A percentile compares a stretch with the other conserved stretches of the same genome.
phyloP scores from a whole-genome alignment of 441 rosid genomes.

The Dalechampia spathulata region DNA sequence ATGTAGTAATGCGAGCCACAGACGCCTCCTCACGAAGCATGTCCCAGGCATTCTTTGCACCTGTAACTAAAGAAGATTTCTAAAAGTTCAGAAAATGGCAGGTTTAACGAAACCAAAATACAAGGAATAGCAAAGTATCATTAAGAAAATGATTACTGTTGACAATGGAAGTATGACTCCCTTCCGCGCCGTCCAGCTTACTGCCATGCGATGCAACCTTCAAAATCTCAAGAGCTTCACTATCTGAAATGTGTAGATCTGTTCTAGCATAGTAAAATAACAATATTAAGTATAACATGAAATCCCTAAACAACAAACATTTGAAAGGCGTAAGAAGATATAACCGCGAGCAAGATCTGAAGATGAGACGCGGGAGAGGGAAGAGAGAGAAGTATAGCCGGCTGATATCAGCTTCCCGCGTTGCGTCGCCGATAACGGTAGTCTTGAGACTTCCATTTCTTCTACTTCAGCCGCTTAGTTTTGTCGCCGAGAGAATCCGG shows the following conservation, averaged over 20 bases:
- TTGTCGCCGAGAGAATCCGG: too few relatives aligned
- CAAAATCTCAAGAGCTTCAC: constrained; percentile 57
- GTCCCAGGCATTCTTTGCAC: constrained; percentile 87
- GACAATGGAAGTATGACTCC: constrained; percentile 30
- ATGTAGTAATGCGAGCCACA: constrained; percentile 65
- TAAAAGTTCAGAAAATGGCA: too few relatives aligned
- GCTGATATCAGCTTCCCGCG: constrained; percentile 68
- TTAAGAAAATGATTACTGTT: constrained; percentile 31
- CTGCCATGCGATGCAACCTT: constrained; percentile 34
- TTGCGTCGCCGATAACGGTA: constrained; percentile 62
- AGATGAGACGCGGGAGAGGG: constrained; percentile 49
- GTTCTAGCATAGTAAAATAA: constrained; percentile 1
- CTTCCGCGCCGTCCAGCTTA: constrained; percentile 14
- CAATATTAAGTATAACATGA: too few relatives aligned
- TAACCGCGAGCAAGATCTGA: constrained; percentile 60
- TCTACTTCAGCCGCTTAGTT: too few relatives aligned
- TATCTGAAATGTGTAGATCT: constrained; percentile 48
- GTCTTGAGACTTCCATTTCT: constrained; percentile 52
- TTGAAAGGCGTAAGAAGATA: not conserved
- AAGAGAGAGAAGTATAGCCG: constrained; percentile 56
- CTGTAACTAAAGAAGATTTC: constrained; percentile 23
- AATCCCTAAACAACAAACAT: not conserved
- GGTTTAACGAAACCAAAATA: too few relatives aligned
- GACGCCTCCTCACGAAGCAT: constrained; percentile 75
- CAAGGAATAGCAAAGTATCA: not conserved